Percentiles rank a stretch among this genome's conserved stretches.
These are phyloP conservation scores for Trichoderma virens DNA, from an alignment of 495 filamentous ascomycete genomes.

Conservation along the genomic window DNA sequence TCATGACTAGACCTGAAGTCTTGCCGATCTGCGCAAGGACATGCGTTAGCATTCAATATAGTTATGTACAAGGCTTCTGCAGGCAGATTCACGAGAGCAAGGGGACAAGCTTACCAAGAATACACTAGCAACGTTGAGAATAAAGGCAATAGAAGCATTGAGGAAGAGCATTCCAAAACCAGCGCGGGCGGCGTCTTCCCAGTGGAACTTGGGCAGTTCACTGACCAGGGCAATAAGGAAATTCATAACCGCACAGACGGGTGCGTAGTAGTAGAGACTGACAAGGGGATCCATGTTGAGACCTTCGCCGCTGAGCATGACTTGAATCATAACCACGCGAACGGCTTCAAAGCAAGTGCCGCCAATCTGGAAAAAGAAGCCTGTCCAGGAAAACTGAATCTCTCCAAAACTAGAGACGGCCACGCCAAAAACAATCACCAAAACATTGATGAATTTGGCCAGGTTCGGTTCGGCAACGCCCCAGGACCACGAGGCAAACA, in stretches of 20 bases:
- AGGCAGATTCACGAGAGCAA: not conserved
- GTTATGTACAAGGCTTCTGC: not conserved
- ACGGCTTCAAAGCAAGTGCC: slow-evolving; percentile 69
- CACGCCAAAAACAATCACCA: slow-evolving; percentile 67
- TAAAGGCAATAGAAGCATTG: slow-evolving; percentile 68
- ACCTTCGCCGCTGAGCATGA: slow-evolving; percentile 57
- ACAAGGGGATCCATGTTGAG: slow-evolving; percentile 77
- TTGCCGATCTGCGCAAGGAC: slow-evolving; percentile 52
- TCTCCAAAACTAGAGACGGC: slow-evolving; percentile 68
- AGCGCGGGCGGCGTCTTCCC: slow-evolving; percentile 46
- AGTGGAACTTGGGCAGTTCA: slow-evolving; percentile 48
- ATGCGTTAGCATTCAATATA: slow-evolving; percentile 9
- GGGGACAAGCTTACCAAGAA: slow-evolving; percentile 48
- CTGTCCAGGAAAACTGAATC: slow-evolving; percentile 60
- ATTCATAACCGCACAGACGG: slow-evolving; percentile 71
- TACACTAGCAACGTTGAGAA: slow-evolving; percentile 69
- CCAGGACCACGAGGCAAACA: slow-evolving; percentile 59
- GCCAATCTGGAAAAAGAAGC: slow-evolving; percentile 62
- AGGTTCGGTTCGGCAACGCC: slow-evolving; percentile 53
- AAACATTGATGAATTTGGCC: slow-evolving; percentile 56
- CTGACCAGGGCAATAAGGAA: slow-evolving; percentile 52
- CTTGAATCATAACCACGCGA: slow-evolving; percentile 71
- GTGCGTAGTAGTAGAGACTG: slow-evolving; percentile 78
- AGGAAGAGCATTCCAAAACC: slow-evolving; percentile 51
- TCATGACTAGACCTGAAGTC: slow-evolving; percentile 69